Evolutionary conservation across 2,329 filamentous ascomycete species (phyloP).

Genomic region (Trichoderma lentiforme): DNA sequence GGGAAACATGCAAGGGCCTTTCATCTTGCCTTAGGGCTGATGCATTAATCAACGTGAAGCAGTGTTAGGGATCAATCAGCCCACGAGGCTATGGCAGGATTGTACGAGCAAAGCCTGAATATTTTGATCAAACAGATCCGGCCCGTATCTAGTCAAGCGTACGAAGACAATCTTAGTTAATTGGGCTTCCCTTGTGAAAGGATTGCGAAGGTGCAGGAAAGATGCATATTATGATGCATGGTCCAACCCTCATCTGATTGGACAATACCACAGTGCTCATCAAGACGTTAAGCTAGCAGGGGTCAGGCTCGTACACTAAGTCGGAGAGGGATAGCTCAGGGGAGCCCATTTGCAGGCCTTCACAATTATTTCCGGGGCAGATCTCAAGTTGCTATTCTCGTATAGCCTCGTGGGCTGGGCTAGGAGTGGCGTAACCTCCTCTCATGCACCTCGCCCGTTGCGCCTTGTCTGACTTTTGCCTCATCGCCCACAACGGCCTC

Average conservation of each 20-base stretch:
- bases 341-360: neutral
- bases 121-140: neutral
- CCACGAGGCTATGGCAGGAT: neutral
- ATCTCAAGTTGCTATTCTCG: constrained; percentile 1
- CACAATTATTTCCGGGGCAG: neutral
- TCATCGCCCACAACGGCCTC: constrained; percentile 5
- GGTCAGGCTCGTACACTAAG: constrained; percentile 12
- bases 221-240: neutral
- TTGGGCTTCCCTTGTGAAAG: neutral
- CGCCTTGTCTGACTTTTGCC: neutral
- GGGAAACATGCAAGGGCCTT: neutral
- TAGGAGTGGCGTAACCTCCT: neutral
- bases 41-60: neutral
- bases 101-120: neutral
- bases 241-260: neutral
- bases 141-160: neutral
- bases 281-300: neutral
- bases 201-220: neutral
- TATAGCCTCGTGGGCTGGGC: neutral
- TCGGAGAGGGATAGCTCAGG: neutral
- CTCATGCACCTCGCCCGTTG: neutral
- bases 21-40: neutral
- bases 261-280: neutral
- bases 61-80: neutral
- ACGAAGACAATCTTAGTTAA: neutral